phyloP scores from a whole-genome alignment of 2,329 filamentous ascomycete genomes.

The Sarocladiaceae sp. region DNA sequence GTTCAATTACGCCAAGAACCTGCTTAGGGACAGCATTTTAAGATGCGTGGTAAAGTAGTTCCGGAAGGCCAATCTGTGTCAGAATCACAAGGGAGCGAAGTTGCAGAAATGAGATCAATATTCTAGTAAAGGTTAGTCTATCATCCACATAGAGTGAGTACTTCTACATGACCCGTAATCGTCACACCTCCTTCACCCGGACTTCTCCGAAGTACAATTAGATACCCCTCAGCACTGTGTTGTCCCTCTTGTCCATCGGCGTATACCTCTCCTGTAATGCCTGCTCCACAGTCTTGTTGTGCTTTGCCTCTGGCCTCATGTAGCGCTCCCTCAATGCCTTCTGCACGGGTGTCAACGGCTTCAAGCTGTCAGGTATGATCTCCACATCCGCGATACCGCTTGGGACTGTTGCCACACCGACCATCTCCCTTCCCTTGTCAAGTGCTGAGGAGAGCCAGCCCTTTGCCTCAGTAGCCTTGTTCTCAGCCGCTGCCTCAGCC shows the following conservation, averaged over 20 bases:
- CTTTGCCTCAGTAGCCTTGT: constrained; percentile 30
- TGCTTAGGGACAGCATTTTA: too few species aligned
- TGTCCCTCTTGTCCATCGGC: constrained; percentile 41
- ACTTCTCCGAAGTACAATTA: constrained; percentile 16
- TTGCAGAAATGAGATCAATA: not conserved
- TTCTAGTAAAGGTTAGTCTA: constrained; percentile 8
- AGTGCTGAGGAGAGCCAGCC: constrained; percentile 34
- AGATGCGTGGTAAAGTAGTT: too few species aligned
- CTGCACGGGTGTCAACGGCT: constrained; percentile 32
- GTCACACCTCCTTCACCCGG: not conserved
- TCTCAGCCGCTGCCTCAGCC: constrained; percentile 18
- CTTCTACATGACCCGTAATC: constrained; percentile 7
- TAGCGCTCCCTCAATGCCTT: constrained; percentile 49
- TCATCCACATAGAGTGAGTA: not conserved
- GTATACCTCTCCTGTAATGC: constrained; percentile 52
- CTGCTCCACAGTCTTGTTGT: constrained; percentile 48
- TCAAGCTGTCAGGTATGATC: constrained; percentile 21
- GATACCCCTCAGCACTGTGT: constrained; percentile 37
- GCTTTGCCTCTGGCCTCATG: constrained; percentile 32
- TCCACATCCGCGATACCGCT: constrained; percentile 30
- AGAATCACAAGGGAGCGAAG: not conserved
- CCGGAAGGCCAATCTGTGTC: too few species aligned
- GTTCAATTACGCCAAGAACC: too few species aligned
- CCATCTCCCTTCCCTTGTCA: constrained; percentile 35
- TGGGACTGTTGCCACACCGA: constrained; percentile 31